Evolutionary conservation across 1,284 basidiomycete species (phyloP).

Genomic region (Grifola frondosa): DNA sequence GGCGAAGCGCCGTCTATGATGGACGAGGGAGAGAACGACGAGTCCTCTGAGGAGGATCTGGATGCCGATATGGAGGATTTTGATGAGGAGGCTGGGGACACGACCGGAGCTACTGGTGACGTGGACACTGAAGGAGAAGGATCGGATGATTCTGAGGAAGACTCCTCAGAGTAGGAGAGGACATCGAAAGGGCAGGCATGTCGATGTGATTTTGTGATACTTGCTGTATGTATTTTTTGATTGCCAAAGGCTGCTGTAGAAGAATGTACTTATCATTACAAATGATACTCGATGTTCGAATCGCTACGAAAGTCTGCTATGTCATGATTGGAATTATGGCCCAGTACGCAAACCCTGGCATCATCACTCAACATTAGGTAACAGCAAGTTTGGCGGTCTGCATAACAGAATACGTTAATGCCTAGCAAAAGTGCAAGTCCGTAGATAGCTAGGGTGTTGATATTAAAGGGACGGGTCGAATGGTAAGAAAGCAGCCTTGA

Average conservation of each 20-base stretch:
- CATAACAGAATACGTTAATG: not conserved
- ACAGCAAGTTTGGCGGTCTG: not conserved
- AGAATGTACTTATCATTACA: too few relatives aligned
- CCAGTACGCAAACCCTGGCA: too few relatives aligned
- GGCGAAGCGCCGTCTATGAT: slow-evolving; percentile 38
- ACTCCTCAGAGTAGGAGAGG: slow-evolving; percentile 9
- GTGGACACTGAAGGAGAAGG: slow-evolving; percentile 30
- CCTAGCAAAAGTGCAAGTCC: not conserved
- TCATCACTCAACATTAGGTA: too few relatives aligned
- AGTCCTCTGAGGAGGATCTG: slow-evolving; percentile 46
- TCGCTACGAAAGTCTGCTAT: too few relatives aligned
- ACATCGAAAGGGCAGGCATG: too few relatives aligned
- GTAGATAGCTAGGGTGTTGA: not conserved
- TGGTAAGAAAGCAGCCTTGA: slow-evolving; percentile 77
- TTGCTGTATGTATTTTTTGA: too few relatives aligned
- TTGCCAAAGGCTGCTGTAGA: too few relatives aligned
- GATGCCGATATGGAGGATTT: slow-evolving; percentile 74
- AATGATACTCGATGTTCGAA: too few relatives aligned
- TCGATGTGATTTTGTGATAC: too few relatives aligned
- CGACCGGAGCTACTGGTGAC: slow-evolving; percentile 38
- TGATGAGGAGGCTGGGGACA: slow-evolving; percentile 51
- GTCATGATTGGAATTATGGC: too few relatives aligned
- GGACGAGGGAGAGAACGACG: slow-evolving; percentile 36
- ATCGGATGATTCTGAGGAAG: slow-evolving; percentile 12
- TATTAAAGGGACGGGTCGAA: slow-evolving; percentile 56